phyloP scores from a whole-genome alignment of 2,329 filamentous ascomycete genomes.

The Exophiala oligosperma region DNA sequence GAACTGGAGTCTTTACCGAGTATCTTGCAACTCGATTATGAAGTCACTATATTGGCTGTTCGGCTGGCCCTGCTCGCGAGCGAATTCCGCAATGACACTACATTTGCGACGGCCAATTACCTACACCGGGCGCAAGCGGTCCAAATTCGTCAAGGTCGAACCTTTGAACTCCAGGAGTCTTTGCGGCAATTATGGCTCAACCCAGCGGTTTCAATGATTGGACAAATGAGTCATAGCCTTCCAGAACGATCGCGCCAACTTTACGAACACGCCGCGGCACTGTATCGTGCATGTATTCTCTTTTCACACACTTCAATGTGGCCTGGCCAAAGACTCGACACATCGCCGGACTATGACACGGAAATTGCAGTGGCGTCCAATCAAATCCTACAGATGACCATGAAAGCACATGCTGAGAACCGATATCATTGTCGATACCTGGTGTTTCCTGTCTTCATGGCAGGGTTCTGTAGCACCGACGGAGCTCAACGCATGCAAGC shows the following conservation, averaged over 20 bases:
- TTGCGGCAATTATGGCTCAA: slow-evolving; percentile 41
- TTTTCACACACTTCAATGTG: slow-evolving; percentile 58
- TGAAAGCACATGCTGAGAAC: slow-evolving; percentile 39
- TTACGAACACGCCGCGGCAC: slow-evolving; percentile 48
- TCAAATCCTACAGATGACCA: slow-evolving; percentile 48
- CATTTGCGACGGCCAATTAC: slow-evolving; percentile 21
- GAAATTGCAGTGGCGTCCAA: slow-evolving; percentile 48
- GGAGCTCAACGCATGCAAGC: slow-evolving; percentile 47
- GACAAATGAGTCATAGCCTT: slow-evolving; percentile 38
- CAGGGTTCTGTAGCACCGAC: slow-evolving; percentile 47
- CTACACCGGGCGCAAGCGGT: slow-evolving; percentile 28
- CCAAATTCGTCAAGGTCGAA: slow-evolving; percentile 33
- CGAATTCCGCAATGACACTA: slow-evolving; percentile 40
- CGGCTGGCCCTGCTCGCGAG: slow-evolving; percentile 47
- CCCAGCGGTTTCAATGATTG: slow-evolving; percentile 37
- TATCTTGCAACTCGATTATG: slow-evolving; percentile 47
- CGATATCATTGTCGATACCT: slow-evolving; percentile 47
- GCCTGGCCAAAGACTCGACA: slow-evolving; percentile 47
- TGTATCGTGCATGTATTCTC: slow-evolving; percentile 53
- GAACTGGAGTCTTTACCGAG: slow-evolving; percentile 40
- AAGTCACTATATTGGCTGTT: slow-evolving; percentile 46
- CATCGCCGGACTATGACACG: slow-evolving; percentile 36
- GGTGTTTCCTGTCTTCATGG: slow-evolving; percentile 57
- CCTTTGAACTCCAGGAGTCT: slow-evolving; percentile 39
- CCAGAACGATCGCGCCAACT: slow-evolving; percentile 37